Conservation (phyloP, 2,329 filamentous ascomycete species). For the Conoideocrella luteorostrata region DNA sequence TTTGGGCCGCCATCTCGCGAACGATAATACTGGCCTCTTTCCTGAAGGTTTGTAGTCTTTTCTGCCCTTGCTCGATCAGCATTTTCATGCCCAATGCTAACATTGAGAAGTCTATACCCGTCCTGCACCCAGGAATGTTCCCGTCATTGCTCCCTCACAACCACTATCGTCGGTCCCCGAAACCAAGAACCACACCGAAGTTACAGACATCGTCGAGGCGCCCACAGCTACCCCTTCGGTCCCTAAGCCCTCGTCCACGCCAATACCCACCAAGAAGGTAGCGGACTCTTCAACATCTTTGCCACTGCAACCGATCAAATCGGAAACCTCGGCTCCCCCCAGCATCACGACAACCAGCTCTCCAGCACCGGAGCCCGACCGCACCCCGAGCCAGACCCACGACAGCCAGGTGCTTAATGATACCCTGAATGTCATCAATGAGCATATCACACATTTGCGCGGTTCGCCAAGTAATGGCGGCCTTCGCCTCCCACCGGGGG, state of each 20-base stretch:
- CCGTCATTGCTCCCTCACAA: constrained; percentile 24
- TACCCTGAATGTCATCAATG: constrained; percentile 91
- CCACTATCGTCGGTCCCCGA: constrained; percentile 24
- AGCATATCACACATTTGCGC: constrained; percentile 85
- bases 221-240: constrained; percentile 23
- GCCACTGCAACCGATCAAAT: constrained; percentile 37
- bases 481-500: constrained; percentile 47
- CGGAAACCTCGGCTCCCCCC: constrained; percentile 20
- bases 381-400: constrained; percentile 39
- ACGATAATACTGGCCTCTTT: constrained; percentile 70
- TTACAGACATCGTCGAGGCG: constrained; percentile 14
- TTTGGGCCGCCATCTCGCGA: constrained; percentile 66
- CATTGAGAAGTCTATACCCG: constrained; percentile 52
- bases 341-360: constrained; percentile 22
- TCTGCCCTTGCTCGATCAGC: constrained; percentile 4
- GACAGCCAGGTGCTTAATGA: constrained; percentile 79
- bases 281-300: constrained; percentile 30
- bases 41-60: constrained; percentile 60
- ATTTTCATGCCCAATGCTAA: constrained; percentile 17
- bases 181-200: constrained; percentile 19
- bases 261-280: constrained; percentile 25
- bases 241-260: constrained; percentile 18
- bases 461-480: constrained; percentile 46
- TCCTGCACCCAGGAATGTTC: constrained; percentile 42
- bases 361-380: constrained; percentile 22